A percentile compares a stretch with the other conserved stretches of the same genome.
phyloP scores from a whole-genome alignment of 768 basidiomycete species.

The Mycena vitilis region DNA sequence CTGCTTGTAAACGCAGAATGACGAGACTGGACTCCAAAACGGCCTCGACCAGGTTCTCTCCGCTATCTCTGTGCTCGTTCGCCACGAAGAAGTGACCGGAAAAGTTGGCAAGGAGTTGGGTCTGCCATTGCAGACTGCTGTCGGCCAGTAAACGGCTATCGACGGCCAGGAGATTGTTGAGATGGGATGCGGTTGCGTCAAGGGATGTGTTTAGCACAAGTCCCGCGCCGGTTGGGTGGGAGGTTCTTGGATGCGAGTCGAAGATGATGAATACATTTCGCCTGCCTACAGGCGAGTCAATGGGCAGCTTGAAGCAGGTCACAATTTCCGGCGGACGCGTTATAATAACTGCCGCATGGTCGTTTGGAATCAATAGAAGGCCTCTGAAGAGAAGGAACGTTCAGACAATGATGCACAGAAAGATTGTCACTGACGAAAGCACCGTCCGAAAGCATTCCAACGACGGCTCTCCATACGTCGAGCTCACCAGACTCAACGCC shows the following conservation, averaged over 20 bases:
- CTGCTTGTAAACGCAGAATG: slow-evolving; percentile 56
- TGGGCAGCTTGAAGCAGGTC: slow-evolving; percentile 58
- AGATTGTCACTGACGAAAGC: slow-evolving; percentile 40
- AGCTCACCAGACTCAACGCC: slow-evolving; percentile 48
- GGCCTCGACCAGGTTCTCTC: slow-evolving; percentile 38
- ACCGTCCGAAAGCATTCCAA: slow-evolving; percentile 51
- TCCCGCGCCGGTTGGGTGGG: slow-evolving; percentile 69
- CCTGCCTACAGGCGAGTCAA: slow-evolving; percentile 27
- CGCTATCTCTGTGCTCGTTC: slow-evolving; percentile 27
- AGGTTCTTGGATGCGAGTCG: slow-evolving; percentile 74
- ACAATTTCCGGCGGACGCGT: slow-evolving; percentile 81
- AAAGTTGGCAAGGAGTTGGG: slow-evolving; percentile 69
- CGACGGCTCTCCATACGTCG: slow-evolving; percentile 51
- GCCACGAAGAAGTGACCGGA: slow-evolving; percentile 68
- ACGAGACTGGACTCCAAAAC: slow-evolving; percentile 63
- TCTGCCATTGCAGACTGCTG: slow-evolving; percentile 68
- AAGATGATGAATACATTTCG: slow-evolving; percentile 65
- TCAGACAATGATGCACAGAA: not conserved
- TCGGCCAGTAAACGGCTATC: slow-evolving; percentile 59
- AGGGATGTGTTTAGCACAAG: slow-evolving; percentile 64
- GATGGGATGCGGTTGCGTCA: slow-evolving; percentile 54
- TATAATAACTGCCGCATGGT: slow-evolving; percentile 59
- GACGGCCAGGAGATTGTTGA: slow-evolving; percentile 61
- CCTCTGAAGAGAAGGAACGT: slow-evolving; percentile 34
- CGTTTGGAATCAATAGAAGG: slow-evolving; percentile 39